Evolutionary conservation across 768 basidiomycete species (phyloP).

Genomic region (Pisolithus marmoratus): DNA sequence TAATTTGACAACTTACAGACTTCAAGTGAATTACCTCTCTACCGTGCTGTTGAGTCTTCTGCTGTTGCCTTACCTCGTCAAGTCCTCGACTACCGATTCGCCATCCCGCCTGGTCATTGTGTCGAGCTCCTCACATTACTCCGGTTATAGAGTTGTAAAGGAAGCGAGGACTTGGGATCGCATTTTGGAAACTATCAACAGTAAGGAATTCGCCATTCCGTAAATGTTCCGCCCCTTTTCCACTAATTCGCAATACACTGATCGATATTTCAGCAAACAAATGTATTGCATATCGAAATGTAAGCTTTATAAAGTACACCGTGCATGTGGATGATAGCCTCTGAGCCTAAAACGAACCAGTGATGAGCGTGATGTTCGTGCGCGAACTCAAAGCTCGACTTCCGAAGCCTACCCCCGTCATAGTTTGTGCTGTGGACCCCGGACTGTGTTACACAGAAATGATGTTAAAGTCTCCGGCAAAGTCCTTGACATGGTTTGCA

Average conservation of each 20-base stretch:
- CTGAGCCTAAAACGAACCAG: slow-evolving; percentile 10
- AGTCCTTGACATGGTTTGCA: slow-evolving; percentile 13
- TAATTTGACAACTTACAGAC: slow-evolving; percentile 9
- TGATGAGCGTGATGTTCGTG: slow-evolving; percentile 32
- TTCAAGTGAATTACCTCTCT: slow-evolving; percentile 34
- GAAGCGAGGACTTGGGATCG: slow-evolving; percentile 11
- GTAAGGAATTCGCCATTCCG: slow-evolving; percentile 9
- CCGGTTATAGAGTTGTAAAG: slow-evolving; percentile 6
- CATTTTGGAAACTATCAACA: slow-evolving; percentile 25
- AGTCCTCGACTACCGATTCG: slow-evolving; percentile 17
- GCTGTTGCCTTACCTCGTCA: slow-evolving; percentile 31
- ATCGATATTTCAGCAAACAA: background rate
- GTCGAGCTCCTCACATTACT: slow-evolving; percentile 25
- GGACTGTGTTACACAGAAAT: slow-evolving; percentile 30
- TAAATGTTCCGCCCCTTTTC: background rate
- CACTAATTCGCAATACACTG: too few species aligned
- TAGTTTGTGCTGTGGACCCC: slow-evolving; percentile 29
- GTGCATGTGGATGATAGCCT: too few species aligned
- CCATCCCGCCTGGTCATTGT: slow-evolving; percentile 26
- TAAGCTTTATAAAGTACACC: background rate
- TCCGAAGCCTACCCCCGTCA: slow-evolving; percentile 20
- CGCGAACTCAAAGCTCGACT: slow-evolving; percentile 31
- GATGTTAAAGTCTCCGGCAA: slow-evolving; percentile 5
- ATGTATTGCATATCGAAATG: background rate
- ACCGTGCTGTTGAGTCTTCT: slow-evolving; percentile 30